phyloP scores from a whole-genome alignment of 805 yeast species.

The Barnettozyma botsteinii region DNA sequence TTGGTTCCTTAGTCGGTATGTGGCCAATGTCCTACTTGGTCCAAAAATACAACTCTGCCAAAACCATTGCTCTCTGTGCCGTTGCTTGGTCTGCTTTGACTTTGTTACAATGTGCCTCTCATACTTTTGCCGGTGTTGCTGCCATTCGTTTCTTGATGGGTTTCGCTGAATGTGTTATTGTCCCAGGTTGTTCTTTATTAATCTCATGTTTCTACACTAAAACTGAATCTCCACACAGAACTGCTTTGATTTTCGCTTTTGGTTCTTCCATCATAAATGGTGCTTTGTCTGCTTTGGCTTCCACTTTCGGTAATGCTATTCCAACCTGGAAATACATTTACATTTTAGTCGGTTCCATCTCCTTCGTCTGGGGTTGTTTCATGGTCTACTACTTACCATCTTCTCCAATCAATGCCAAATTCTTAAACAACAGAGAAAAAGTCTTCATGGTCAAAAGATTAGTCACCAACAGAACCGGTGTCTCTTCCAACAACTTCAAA shows the following conservation, averaged over 20 bases:
- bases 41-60: slow-evolving; percentile 22
- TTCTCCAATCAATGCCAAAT: slow-evolving; percentile 40
- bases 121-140: slow-evolving; percentile 34
- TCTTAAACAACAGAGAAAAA: slow-evolving; percentile 38
- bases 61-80: slow-evolving; percentile 21
- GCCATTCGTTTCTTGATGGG: slow-evolving; percentile 43
- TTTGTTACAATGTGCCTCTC: slow-evolving; percentile 28
- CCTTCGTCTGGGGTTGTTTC: slow-evolving; percentile 31
- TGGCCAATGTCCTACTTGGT: slow-evolving; percentile 30
- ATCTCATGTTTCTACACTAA: slow-evolving; percentile 35
- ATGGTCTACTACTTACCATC: slow-evolving; percentile 38
- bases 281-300: slow-evolving; percentile 40
- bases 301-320: slow-evolving; percentile 29
- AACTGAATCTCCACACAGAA: slow-evolving; percentile 37
- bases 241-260: slow-evolving; percentile 39
- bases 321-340: slow-evolving; percentile 46
- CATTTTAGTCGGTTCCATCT: slow-evolving; percentile 44
- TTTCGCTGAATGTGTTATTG: slow-evolving; percentile 34
- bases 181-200: slow-evolving; percentile 37
- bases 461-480: slow-evolving; percentile 39
- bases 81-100: slow-evolving; percentile 19
- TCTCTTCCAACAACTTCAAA: slow-evolving; percentile 35
- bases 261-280: slow-evolving; percentile 25
- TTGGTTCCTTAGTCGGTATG: slow-evolving; percentile 39
- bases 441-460: slow-evolving; percentile 37